A percentile compares a stretch with the other conserved stretches of the same genome.
These are phyloP conservation scores for Gonapodya prolifera DNA, from an alignment of 192 early-diverging fungal genomes.

Conservation along the genomic window DNA sequence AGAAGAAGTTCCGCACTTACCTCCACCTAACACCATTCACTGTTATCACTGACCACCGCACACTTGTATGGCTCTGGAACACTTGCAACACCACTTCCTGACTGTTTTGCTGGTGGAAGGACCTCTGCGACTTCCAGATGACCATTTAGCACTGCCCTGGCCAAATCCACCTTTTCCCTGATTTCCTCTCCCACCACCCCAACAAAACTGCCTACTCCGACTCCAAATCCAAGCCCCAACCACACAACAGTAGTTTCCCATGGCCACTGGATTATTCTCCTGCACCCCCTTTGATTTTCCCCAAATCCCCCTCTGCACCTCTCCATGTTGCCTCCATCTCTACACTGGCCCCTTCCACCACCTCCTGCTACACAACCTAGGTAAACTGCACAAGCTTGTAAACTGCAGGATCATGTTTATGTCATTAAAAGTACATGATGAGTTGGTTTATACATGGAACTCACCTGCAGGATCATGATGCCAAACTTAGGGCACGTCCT, in stretches of 20 bases:
- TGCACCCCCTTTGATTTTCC: too few relatives aligned
- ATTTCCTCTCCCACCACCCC: not conserved
- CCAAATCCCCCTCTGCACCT: too few relatives aligned
- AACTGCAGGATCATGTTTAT: too few relatives aligned
- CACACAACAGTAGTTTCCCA: not conserved
- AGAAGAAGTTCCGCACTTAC: not conserved
- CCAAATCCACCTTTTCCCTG: not conserved
- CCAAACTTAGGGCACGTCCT: too few relatives aligned
- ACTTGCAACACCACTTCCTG: not conserved
- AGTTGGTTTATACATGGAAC: too few relatives aligned
- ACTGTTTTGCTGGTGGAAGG: not conserved
- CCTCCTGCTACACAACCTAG: too few relatives aligned
- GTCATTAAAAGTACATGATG: too few relatives aligned
- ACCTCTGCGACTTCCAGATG: not conserved
- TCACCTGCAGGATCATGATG: too few relatives aligned
- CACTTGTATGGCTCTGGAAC: not conserved
- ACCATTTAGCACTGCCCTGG: not conserved
- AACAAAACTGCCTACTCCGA: not conserved
- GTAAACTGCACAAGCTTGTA: too few relatives aligned
- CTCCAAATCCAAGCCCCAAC: not conserved
- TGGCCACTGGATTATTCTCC: too few relatives aligned
- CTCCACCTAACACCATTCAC: not conserved
- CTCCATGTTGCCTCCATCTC: not conserved
- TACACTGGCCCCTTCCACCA: not conserved
- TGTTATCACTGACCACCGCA: not conserved